Evolutionary conservation across 108 stramenopile species (phyloP), one percentile per base, ranked within the genome.

Genomic region (Cyclostephanos invisitatus): DNA sequence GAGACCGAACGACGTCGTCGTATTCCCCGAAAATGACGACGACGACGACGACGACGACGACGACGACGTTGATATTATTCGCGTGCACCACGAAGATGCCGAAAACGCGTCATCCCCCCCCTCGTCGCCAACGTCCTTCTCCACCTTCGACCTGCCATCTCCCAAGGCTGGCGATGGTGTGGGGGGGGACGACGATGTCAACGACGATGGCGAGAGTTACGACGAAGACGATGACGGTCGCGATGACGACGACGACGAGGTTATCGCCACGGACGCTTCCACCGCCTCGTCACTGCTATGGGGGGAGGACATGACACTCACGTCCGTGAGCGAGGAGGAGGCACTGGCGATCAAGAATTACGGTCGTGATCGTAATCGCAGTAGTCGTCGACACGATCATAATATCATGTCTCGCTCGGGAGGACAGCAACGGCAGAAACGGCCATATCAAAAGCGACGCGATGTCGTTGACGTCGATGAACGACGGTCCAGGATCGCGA

Each of bases 231-330:
- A 44, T 9, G 17, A 49, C n/a, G n/a, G n/a, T n/a, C n/a, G n/a
- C n/a, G n/a, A n/a, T n/a, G n/a, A n/a, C n/a, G n/a, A n/a, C 1
- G 58, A 35, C 5, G 10, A 64, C 32, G 40, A 71, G 48, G 57
- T 44, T 0, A 32, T 17, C 7, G 61, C 64, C 3, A 57, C 56
- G 21, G 78, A 80, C 62, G 72, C 78, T 32, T 80, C 78, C 67
- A 73, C 67, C 32, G 78, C 78, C 42, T 80, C 78, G 8, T 80
- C 78, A 2, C 49, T 80, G 15, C 56, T 80, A 25, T 80, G 78
- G 78, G 78, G 78, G 72, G 78, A 80, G 58, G 78, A 80, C 38
- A 64, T 62, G 37, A 80, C 78, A 24, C 38, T 80, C 58, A 80
- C 72, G 14, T 73, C 70, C 57, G 78, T 80, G 2, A 72, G 70